These are phyloP conservation scores for Pseudogymnoascus sp. DNA, from an alignment of 2,329 filamentous ascomycete genomes.

Conservation along the genomic window DNA sequence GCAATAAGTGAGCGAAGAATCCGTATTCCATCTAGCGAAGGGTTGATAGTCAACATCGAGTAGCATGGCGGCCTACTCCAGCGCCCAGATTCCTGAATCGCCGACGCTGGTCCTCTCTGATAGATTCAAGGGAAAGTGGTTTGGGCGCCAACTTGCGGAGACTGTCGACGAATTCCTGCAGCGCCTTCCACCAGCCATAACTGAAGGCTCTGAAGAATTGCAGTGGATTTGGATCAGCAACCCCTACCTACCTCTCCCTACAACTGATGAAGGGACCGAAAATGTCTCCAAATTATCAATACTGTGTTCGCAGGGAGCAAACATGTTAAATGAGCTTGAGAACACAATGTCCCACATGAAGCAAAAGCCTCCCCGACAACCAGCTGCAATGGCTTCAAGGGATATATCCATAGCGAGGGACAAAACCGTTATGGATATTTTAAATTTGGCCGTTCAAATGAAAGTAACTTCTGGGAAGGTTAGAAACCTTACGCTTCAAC, in stretches of 20 bases:
- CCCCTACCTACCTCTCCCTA: constrained; percentile 40
- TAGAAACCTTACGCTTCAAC: constrained; percentile 14
- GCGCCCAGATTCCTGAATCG: background rate
- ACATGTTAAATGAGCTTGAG: constrained; percentile 28
- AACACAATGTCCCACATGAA: constrained; percentile 41
- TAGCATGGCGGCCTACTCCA: background rate
- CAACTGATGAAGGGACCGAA: background rate
- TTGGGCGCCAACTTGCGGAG: constrained; percentile 58
- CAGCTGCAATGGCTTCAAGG: constrained; percentile 18
- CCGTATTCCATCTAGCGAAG: background rate
- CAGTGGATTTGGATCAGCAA: constrained; percentile 71
- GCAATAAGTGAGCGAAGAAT: too few species aligned
- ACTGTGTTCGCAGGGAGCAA: constrained; percentile 3
- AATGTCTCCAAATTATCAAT: background rate
- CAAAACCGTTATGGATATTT: constrained; percentile 46
- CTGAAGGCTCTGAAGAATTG: constrained; percentile 36
- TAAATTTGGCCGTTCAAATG: constrained; percentile 51
- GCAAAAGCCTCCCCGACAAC: constrained; percentile 30
- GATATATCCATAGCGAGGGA: constrained; percentile 29
- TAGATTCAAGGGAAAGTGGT: constrained; percentile 44
- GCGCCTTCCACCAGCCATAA: constrained; percentile 61
- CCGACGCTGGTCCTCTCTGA: constrained; percentile 40
- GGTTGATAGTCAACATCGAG: background rate
- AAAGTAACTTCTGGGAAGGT: constrained; percentile 62
- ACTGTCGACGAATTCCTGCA: constrained; percentile 56